These are phyloP conservation scores for Paraphoma sp. DNA, from an alignment of 2,329 filamentous ascomycete genomes.

Conservation along the genomic window DNA sequence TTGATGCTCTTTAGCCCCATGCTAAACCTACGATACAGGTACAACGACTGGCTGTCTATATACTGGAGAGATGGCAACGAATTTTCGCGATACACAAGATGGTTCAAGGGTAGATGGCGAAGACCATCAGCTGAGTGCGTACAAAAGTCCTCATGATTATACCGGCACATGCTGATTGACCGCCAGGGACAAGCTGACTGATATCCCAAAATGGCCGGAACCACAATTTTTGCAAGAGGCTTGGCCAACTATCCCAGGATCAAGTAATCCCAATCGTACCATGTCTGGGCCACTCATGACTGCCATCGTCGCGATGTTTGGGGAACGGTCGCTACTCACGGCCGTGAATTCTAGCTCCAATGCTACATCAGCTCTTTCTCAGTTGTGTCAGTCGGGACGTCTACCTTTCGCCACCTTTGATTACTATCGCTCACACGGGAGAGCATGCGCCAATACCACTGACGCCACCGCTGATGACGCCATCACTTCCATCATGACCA, in stretches of 20 bases:
- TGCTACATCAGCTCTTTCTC: not conserved
- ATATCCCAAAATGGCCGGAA: not conserved
- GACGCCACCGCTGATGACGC: not conserved
- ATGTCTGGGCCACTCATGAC: constrained; percentile 10
- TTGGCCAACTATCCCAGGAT: not conserved
- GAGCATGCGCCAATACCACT: not conserved
- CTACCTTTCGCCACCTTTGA: constrained; percentile 6
- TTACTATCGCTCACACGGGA: not conserved
- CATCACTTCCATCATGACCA: not conserved
- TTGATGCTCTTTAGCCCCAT: not conserved
- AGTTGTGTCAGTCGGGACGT: constrained; percentile 7
- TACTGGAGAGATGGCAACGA: no score
- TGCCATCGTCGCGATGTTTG: constrained; percentile 8
- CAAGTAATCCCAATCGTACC: not conserved
- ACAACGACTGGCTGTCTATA: constrained; percentile 8
- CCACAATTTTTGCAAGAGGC: not conserved
- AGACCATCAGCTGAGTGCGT: constrained; percentile 2
- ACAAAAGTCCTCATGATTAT: no score
- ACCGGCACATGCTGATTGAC: no score
- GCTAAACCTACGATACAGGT: not conserved
- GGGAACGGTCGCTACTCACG: constrained; percentile 6
- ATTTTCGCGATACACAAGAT: no score
- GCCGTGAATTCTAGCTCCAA: not conserved
- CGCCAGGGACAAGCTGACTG: constrained; percentile 1
- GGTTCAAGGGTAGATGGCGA: not conserved